Conservation (phyloP, 2,329 filamentous ascomycete genomes). For the Chrysosporium keratinophilum region DNA sequence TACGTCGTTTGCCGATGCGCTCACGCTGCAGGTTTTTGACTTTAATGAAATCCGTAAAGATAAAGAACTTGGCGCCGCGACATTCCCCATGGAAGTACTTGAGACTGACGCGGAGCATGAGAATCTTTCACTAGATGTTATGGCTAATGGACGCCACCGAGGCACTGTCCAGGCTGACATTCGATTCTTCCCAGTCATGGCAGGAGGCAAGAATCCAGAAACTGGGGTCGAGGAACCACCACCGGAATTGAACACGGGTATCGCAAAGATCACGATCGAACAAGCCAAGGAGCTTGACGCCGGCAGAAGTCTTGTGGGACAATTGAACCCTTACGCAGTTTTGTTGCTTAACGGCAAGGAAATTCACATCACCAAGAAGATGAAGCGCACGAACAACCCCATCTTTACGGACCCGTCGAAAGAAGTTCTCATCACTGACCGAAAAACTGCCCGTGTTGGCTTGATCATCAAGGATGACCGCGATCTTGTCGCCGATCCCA, state of each 20-base stretch:
- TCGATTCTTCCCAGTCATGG: conserved; percentile 88
- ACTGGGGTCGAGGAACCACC: conserved; percentile 71
- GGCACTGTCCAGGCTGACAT: conserved; percentile 73
- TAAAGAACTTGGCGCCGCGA: conserved; percentile 81
- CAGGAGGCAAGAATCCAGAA: conserved; percentile 53
- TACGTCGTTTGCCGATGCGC: conserved; percentile 75
- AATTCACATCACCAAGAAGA: conserved; percentile 76
- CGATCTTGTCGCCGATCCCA: conserved; percentile 69
- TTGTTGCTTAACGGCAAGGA: conserved; percentile 87
- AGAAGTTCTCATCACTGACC: conserved; percentile 89
- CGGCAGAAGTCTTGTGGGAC: conserved; percentile 80
- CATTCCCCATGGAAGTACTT: conserved; percentile 72
- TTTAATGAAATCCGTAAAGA: conserved; percentile 95
- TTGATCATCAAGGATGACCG: conserved; percentile 93
- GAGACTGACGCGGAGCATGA: conserved; percentile 69
- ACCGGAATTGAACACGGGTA: conserved; percentile 86
- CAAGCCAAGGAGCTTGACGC: conserved; percentile 94
- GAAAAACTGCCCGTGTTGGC: conserved; percentile 79
- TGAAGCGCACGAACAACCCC: conserved; percentile 95
- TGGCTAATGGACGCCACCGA: conserved; percentile 71
- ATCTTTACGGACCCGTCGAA: conserved; percentile 91
- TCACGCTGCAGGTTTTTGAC: conserved; percentile 79
- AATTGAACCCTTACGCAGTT: conserved; percentile 80
- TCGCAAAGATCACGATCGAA: conserved; percentile 83
- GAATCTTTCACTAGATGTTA: conserved; percentile 73